Percentiles rank a stretch among this genome's conserved stretches.
Evolutionary conservation across 2,329 filamentous ascomycete species (phyloP).

Genomic region (Penicillium sp.): DNA sequence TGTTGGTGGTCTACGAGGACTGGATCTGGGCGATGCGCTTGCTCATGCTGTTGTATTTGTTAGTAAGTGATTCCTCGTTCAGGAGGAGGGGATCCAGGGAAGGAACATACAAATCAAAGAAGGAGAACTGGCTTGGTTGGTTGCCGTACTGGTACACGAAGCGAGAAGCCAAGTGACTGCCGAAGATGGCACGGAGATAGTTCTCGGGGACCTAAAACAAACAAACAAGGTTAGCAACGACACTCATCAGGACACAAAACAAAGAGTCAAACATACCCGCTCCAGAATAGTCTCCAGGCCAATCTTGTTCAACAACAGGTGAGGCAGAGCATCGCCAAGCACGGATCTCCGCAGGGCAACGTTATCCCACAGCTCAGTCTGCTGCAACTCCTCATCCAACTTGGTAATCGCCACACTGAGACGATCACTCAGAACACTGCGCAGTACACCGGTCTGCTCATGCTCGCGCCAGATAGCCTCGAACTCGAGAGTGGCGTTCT

Average conservation of each 20-base stretch:
- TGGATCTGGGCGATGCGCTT: constrained; percentile 42
- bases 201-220: constrained; percentile 74
- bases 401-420: constrained; percentile 93
- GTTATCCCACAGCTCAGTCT: constrained; percentile 89
- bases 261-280: constrained; percentile 61
- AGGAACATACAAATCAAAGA: constrained; percentile 89
- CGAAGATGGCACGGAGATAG: constrained; percentile 94
- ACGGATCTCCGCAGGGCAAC: constrained; percentile 77
- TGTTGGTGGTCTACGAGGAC: constrained; percentile 30
- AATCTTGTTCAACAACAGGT: constrained; percentile 83
- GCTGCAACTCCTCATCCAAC: constrained; percentile 93
- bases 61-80: neutral
- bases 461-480: constrained; percentile 98
- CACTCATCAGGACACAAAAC: neutral
- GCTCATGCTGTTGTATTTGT: constrained; percentile 42
- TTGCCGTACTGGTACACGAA: constrained; percentile 97
- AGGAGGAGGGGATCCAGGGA: neutral
- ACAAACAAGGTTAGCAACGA: neutral
- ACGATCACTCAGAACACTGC: constrained; percentile 89
- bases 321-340: constrained; percentile 82
- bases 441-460: constrained; percentile 75
- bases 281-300: constrained; percentile 85
- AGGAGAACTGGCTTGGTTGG: constrained; percentile 92
- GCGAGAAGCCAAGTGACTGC: constrained; percentile 89
- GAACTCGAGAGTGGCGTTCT: constrained; percentile 92